Conservation (phyloP, 1,284 basidiomycete species). For the Austropuccinia psidii region DNA sequence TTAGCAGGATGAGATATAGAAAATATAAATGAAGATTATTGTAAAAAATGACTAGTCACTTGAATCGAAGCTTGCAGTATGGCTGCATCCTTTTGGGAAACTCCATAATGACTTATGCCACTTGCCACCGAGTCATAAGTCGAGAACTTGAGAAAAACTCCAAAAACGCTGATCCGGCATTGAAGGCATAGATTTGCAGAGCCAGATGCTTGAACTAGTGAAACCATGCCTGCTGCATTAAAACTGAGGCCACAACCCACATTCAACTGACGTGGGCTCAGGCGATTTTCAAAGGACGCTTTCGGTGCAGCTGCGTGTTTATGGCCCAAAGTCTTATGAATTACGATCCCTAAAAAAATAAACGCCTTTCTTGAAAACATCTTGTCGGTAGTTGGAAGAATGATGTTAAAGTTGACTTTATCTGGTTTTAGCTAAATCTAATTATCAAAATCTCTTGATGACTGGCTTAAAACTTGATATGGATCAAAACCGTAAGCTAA, state of each 20-base stretch:
- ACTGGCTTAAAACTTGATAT: too few relatives aligned
- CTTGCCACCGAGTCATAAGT: neutral
- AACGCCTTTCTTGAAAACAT: too few relatives aligned
- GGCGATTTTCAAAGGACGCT: neutral
- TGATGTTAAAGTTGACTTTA: too few relatives aligned
- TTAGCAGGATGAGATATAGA: neutral
- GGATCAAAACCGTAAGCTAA: too few relatives aligned
- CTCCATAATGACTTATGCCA: neutral
- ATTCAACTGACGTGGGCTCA: neutral
- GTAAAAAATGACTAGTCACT: neutral
- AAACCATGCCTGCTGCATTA: conserved; percentile 11
- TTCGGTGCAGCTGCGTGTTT: neutral
- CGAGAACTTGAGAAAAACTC: neutral
- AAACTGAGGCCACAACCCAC: neutral
- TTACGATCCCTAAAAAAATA: too few relatives aligned
- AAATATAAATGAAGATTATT: too few relatives aligned
- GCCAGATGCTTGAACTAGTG: neutral
- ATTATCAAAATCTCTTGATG: too few relatives aligned
- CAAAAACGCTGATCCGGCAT: conserved; percentile 19
- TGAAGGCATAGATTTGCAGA: conserved; percentile 21
- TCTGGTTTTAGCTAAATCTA: too few relatives aligned
- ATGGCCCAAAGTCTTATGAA: too few relatives aligned
- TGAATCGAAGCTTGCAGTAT: conserved; percentile 2
- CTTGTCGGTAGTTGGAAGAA: too few relatives aligned
- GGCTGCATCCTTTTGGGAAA: neutral